Conservation (phyloP, 1,139 yeast genomes). For the Saccharomyces hybrid region DNA sequence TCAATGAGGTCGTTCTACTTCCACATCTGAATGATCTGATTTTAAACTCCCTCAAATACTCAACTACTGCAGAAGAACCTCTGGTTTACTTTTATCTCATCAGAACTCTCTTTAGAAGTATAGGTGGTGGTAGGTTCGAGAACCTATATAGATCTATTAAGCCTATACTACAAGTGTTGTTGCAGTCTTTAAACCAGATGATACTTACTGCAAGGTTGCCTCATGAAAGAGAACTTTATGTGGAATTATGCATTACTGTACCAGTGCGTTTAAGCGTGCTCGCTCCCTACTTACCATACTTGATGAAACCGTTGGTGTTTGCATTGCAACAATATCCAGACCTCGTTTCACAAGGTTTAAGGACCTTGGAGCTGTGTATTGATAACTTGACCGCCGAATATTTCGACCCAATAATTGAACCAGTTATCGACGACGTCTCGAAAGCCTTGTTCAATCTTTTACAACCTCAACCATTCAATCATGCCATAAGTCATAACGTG, state of each 20-base stretch:
- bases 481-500: constrained; percentile 90
- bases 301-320: constrained; percentile 84
- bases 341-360: constrained; percentile 83
- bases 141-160: constrained; percentile 83
- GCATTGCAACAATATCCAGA: constrained; percentile 91
- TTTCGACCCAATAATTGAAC: constrained; percentile 94
- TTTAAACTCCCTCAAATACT: constrained; percentile 65
- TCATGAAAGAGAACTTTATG: constrained; percentile 87
- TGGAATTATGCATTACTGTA: constrained; percentile 87
- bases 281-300: constrained; percentile 81
- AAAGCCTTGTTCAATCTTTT: constrained; percentile 87
- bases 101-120: constrained; percentile 83
- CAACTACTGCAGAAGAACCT: constrained; percentile 90
- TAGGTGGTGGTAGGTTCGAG: constrained; percentile 94
- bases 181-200: constrained; percentile 79
- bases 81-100: constrained; percentile 81
- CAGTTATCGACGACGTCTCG: constrained; percentile 90
- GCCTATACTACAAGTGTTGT: constrained; percentile 78
- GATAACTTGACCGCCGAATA: constrained; percentile 94
- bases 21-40: constrained; percentile 84
- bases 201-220: constrained; percentile 78
- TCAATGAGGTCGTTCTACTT: constrained; percentile 76
- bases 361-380: constrained; percentile 93
- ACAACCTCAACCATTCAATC: constrained; percentile 82
- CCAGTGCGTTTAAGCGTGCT: constrained; percentile 89